A percentile compares a stretch with the other conserved stretches of the same genome.
Evolutionary conservation across 495 filamentous ascomycete species (phyloP).

Genomic region (Hypoxylon subgilvum): DNA sequence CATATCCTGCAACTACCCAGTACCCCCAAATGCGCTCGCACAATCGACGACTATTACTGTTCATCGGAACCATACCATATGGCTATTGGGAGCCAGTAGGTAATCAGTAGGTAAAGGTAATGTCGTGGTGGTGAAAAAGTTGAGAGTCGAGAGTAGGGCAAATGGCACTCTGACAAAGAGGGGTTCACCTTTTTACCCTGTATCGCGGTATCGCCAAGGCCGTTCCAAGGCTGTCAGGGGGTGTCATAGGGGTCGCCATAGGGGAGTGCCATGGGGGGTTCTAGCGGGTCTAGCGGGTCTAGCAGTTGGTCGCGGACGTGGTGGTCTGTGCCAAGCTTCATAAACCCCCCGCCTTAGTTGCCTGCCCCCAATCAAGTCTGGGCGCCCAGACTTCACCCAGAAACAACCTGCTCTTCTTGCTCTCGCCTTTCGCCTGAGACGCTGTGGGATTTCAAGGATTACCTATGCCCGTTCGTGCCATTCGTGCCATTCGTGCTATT

Average conservation of each 20-base stretch:
- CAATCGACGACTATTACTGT: too few relatives aligned
- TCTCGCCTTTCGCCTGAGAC: neutral
- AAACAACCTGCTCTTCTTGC: constrained; percentile 20
- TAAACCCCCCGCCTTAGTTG: too few relatives aligned
- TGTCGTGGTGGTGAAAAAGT: neutral
- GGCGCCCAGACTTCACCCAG: constrained; percentile 8
- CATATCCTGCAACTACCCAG: neutral
- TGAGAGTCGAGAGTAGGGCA: neutral
- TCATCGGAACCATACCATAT: neutral
- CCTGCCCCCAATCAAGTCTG: constrained; percentile 10
- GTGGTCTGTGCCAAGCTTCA: too few relatives aligned
- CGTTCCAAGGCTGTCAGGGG: too few relatives aligned
- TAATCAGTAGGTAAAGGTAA: constrained; percentile 4
- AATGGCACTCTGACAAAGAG: neutral
- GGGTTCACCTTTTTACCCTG: too few relatives aligned
- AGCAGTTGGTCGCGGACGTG: too few relatives aligned
- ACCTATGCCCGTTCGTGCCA: constrained; percentile 12
- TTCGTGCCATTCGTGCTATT: neutral
- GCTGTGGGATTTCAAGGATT: constrained; percentile 25
- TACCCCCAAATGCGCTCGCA: too few relatives aligned
- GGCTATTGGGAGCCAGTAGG: neutral
- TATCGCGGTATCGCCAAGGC: too few relatives aligned
- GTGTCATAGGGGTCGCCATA: too few relatives aligned
- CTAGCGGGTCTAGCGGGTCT: too few relatives aligned
- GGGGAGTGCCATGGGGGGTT: too few relatives aligned